A percentile compares a stretch with the other conserved stretches of the same genome.
Evolutionary conservation across 1,284 basidiomycete species (phyloP).

Genomic region (Irpex lacteus): DNA sequence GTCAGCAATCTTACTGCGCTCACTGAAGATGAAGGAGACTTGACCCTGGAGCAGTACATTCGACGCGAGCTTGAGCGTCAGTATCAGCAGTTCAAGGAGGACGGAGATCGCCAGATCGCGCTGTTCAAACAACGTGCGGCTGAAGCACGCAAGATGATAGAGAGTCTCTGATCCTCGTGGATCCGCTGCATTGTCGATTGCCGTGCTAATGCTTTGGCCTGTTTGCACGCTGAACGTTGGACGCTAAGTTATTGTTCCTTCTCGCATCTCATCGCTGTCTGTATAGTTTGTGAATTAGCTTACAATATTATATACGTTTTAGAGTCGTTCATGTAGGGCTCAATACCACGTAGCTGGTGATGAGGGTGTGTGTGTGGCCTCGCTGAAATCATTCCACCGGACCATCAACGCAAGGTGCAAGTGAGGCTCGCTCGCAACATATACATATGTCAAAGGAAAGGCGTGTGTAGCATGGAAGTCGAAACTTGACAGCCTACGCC

Average conservation of each 20-base stretch:
- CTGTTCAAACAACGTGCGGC: slow-evolving; percentile 57
- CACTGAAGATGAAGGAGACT: slow-evolving; percentile 58
- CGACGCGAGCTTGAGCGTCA: slow-evolving; percentile 65
- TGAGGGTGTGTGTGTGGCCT: background rate
- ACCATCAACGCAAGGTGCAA: too few species aligned
- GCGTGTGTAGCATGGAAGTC: background rate
- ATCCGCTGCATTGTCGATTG: slow-evolving; percentile 13
- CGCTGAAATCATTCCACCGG: background rate
- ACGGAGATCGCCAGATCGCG: slow-evolving; percentile 58
- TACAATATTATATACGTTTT: background rate
- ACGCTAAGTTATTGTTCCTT: slow-evolving; percentile 12
- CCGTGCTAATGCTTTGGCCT: background rate
- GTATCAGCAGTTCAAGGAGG: slow-evolving; percentile 57
- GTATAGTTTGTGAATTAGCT: background rate
- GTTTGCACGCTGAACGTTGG: slow-evolving; percentile 7
- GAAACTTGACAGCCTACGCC: background rate
- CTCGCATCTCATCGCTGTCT: background rate
- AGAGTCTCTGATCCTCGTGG: slow-evolving; percentile 22
- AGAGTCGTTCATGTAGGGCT: background rate
- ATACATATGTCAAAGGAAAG: background rate
- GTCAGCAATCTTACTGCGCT: slow-evolving; percentile 32
- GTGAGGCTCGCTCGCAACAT: too few species aligned
- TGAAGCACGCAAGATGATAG: slow-evolving; percentile 50
- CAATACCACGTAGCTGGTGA: background rate
- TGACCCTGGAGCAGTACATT: slow-evolving; percentile 80